Evolutionary conservation across 345 rosid genomes (phyloP).

Genomic region (Gynandropsis gynandra): DNA sequence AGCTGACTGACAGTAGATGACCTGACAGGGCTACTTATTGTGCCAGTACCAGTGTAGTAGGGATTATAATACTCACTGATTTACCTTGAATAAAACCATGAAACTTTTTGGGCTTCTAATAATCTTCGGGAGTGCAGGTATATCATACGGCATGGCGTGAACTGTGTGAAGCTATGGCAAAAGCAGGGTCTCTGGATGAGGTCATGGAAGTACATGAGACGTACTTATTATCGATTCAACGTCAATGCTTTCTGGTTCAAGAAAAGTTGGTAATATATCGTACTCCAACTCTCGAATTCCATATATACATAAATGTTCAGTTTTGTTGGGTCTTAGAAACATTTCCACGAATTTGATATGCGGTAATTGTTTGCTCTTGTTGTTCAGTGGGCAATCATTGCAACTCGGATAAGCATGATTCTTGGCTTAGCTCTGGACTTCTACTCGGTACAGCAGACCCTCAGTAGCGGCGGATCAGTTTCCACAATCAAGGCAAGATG

Average conservation of each 20-base stretch:
- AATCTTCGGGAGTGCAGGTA: constrained; percentile 50
- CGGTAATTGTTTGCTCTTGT: constrained; percentile 15
- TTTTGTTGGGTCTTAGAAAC: no score
- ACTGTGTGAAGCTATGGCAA: constrained; percentile 80
- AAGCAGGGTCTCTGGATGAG: constrained; percentile 89
- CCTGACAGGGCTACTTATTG: background rate
- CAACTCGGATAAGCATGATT: constrained; percentile 82
- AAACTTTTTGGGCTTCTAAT: constrained; percentile 15
- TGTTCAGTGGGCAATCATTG: constrained; percentile 83
- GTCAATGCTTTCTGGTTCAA: constrained; percentile 95
- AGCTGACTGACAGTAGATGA: no score
- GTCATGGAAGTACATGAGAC: constrained; percentile 96
- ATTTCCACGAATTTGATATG: no score
- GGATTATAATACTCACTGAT: no score
- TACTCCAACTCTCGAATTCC: constrained; percentile 16
- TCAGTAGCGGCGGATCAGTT: constrained; percentile 66
- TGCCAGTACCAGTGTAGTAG: no score
- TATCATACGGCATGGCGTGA: constrained; percentile 97
- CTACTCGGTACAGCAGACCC: constrained; percentile 78
- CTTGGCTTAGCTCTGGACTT: constrained; percentile 89
- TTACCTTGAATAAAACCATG: background rate
- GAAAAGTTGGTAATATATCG: constrained; percentile 70
- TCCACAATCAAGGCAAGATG: constrained; percentile 77
- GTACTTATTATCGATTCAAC: constrained; percentile 81
- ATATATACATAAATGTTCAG: background rate